Conservation (phyloP, 768 basidiomycete species). For the Gloeostereum incarnatum region DNA sequence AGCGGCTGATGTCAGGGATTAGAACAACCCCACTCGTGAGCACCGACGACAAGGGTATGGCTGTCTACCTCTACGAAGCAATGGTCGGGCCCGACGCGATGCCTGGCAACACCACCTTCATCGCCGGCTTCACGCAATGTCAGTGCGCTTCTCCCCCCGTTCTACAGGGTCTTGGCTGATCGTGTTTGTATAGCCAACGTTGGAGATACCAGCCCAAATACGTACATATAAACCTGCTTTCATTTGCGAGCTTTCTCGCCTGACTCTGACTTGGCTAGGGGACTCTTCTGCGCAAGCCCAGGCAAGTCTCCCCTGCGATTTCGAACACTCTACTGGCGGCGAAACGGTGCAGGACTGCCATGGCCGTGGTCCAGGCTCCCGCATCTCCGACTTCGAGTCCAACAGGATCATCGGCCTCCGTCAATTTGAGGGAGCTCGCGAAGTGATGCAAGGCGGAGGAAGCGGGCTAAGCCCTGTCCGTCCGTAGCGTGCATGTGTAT, state of each 20-base stretch:
- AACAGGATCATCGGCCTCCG: slow-evolving; percentile 61
- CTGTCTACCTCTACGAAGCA: slow-evolving; percentile 73
- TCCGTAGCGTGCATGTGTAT: slow-evolving; percentile 64
- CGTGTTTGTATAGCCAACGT: slow-evolving; percentile 49
- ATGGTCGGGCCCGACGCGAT: slow-evolving; percentile 49
- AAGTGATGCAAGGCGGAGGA: slow-evolving; percentile 40
- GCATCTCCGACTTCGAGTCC: slow-evolving; percentile 65
- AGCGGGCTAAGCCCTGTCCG: slow-evolving; percentile 41
- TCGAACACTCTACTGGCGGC: slow-evolving; percentile 68
- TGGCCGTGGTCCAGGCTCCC: slow-evolving; percentile 73
- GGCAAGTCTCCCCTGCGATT: slow-evolving; percentile 61
- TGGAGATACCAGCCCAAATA: slow-evolving; percentile 74
- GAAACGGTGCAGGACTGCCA: slow-evolving; percentile 59
- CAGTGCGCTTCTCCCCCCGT: slow-evolving; percentile 14
- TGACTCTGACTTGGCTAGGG: slow-evolving; percentile 34
- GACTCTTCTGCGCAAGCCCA: slow-evolving; percentile 74
- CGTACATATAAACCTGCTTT: slow-evolving; percentile 31
- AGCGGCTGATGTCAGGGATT: no score
- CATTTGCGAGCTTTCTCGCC: slow-evolving; percentile 2
- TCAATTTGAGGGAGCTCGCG: slow-evolving; percentile 63
- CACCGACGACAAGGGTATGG: slow-evolving; percentile 82
- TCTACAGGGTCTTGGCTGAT: slow-evolving; percentile 7
- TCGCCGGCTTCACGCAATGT: slow-evolving; percentile 74
- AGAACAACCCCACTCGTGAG: slow-evolving; percentile 84
- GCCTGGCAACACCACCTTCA: slow-evolving; percentile 64